Evolutionary conservation across 2,329 filamentous ascomycete species (phyloP), one percentile per base, ranked within the genome.

Genomic region (Microcyclospora pomicola): DNA sequence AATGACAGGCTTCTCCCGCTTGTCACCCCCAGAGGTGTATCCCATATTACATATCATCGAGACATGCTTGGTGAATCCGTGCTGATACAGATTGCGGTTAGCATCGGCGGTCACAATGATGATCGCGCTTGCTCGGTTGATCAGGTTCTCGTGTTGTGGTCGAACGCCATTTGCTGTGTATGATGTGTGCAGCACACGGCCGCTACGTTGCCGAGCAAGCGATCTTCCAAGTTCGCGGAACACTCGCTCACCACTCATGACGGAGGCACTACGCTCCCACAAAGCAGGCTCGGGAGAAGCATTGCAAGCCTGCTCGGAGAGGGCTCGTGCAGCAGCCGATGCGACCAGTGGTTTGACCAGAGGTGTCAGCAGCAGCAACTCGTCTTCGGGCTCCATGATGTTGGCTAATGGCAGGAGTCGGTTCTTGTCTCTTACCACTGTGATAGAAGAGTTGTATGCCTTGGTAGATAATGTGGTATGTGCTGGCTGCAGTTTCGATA

Each of bases 1-100:
- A 15, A 95, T 78, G 29, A 95, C 64, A 1, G 87, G 83, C 61
- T 93, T 95, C 58, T 91, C 71, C 9, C 66, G 62, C 40, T 63
- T 83, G 54, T 86, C 82, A 2, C 82, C 82, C 11, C 73, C 73
- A 6, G 79, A 76, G 6, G 77, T 75, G 44, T 66, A 68, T 40
- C 85, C 71, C 74, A 86, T 81, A 15, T 82, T 84, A 61, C 87
- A 95, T 62, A 95, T 88, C 80, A 93, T 91, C 10, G 87, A 81
- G 7, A 95, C 83, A 48, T 96, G 88, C 57, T 95, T 96, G 2
- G 88, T 88, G 56, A 96, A 96, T 0, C 86, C 86, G 36, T 85
- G 77, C 58, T 96, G 88, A 54, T 95, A 96, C 11, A 93, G 65
- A 54, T 96, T 95, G 31, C 87, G 73, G 55, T 94, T 94, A 1